Evolutionary conservation across 2,329 filamentous ascomycete species (phyloP), one percentile per base, ranked within the genome.

Genomic region (Scortechinia acanthostroma): DNA sequence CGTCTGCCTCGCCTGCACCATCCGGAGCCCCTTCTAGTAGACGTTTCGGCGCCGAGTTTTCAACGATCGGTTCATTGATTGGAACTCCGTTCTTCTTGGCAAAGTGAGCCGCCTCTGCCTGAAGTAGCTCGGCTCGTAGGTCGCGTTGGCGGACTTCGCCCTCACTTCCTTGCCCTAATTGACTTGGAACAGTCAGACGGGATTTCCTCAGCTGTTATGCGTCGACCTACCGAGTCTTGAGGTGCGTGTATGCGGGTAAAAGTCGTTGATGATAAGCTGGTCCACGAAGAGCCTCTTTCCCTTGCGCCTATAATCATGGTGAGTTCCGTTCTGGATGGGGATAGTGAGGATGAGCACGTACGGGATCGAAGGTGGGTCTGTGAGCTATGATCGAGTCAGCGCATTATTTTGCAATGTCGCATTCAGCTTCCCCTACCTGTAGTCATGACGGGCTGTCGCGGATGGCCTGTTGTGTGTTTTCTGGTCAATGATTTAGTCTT

Each of bases 181-280:
- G 80, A 49, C 83, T 81, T 52, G 53, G 50, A 25, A 22, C 25
- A 16, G 30, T 58, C 45, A 61, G 55, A 46, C 22, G n/a, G 3
- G 20, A 20, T 10, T 47, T 21, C n/a, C 14, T 20, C 17, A 4
- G 13, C 28, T 4, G 5, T 14, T 22, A 28, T 13, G 4, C 6
- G 14, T 16, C 19, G 4, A 47, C 71, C 42, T 77, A 83, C 71
- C 89, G 80, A 60, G 84, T 86, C 69, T 98, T 98, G 59, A 98
- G 83, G 51, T 88, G 83, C 13, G 88, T 97, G 64, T 98, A 86
- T 22, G 93, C 93, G 23, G 93, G 91, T 14, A 96, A 83, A 15
- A 97, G 85, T 55, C 93, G 86, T 66, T 97, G 91, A 62, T 98
- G 93, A 71, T 96, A 97, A 55, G 90, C 91, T 43, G 89, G 88